Evolutionary conservation across 2,329 filamentous ascomycete species (phyloP), one percentile per base, ranked within the genome.

Genomic region (Amauroascus verrucosus): DNA sequence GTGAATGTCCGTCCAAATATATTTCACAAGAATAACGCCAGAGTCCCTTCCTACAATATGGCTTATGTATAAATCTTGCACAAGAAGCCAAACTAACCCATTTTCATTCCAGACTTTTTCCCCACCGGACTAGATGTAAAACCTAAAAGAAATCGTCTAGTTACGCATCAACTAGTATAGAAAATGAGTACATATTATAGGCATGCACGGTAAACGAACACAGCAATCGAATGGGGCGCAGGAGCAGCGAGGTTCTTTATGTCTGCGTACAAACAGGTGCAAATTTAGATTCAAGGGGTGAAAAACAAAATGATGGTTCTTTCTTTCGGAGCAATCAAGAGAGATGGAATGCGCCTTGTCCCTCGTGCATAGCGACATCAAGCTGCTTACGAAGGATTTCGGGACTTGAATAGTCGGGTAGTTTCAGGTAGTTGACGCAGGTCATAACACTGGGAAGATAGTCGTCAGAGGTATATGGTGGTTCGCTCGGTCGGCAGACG

Each of bases 361-460:
- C 93, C 74, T 98, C 94, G 69, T 83, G 86, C 67, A 95, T 95
- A 24, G 93, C 94, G 59, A 84, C 85, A 59, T 80, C 82, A 51
- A 98, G 77, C 68, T 88, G 87, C 66, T 85, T 80, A 64, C 79
- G 84, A 71, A 98, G 82, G 49, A 85, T 77, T 1, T 87, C 80
- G 57, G 95, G 73, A 61, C 75, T 82, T 60, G 83, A 91, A 71
- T 98, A 98, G 70, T 98, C 88, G 18, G 93, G 93, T 65, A 98
- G 79, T 72, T 98, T 98, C 63, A 98, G 81, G 68, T 98, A 98
- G 70, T 98, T 98, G 71, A 95, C 93, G 68, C 94, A 98, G 9
- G 94, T 98, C 94, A 98, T 98, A 68, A 98, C 94, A 67, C 90
- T 97, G 11, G 94, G 93, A n/a, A 98, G 79, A 64, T 97, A 98